phyloP scores from a whole-genome alignment of 768 basidiomycete species.

The Hemileccinum rubropunctum region DNA sequence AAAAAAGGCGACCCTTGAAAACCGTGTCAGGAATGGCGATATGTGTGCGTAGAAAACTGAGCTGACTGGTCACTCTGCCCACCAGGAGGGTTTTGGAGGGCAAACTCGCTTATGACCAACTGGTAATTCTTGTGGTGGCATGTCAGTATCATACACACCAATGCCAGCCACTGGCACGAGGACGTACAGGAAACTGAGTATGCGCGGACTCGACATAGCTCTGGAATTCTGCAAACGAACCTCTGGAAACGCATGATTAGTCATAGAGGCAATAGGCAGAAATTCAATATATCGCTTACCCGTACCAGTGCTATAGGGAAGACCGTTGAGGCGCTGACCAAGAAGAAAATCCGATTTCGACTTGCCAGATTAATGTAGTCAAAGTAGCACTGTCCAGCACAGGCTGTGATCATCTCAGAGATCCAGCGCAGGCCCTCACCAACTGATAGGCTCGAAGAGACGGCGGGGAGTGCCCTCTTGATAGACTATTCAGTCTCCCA shows the following conservation, averaged over 20 bases:
- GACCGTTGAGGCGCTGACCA: background rate
- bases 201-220: constrained; percentile 27
- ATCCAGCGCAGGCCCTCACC: constrained; percentile 38
- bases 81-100: constrained; percentile 31
- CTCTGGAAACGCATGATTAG: constrained; percentile 14
- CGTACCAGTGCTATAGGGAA: constrained; percentile 33
- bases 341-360: background rate
- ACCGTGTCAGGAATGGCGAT: background rate
- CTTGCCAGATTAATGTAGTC: constrained; percentile 37
- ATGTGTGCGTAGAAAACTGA: background rate
- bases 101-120: constrained; percentile 33
- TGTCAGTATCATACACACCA: constrained; percentile 1
- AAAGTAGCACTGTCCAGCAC: constrained; percentile 32
- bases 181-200: constrained; percentile 26
- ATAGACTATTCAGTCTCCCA: constrained; percentile 22
- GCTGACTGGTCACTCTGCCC: constrained; percentile 32
- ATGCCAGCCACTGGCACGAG: background rate
- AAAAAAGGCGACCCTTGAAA: constrained; percentile 32
- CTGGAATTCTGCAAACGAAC: constrained; percentile 27
- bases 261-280: background rate
- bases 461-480: constrained; percentile 38
- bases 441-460: constrained; percentile 30
- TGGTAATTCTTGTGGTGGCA: constrained; percentile 13
- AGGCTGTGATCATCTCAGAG: constrained; percentile 34
- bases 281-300: constrained; percentile 13